phyloP scores from a whole-genome alignment of 345 rosid genomes.

The Eucalyptus globulus region DNA sequence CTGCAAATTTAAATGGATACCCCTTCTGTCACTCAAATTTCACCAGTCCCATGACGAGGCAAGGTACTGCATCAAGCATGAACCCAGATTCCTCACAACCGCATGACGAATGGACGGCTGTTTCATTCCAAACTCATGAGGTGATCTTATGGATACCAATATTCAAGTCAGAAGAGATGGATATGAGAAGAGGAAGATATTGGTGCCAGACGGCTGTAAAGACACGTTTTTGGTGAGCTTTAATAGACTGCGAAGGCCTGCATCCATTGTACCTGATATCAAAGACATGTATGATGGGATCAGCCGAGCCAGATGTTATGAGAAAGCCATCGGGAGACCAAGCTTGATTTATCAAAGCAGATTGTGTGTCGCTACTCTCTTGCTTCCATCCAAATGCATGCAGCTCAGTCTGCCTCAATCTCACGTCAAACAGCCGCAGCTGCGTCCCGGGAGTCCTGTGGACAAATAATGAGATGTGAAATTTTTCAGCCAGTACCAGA shows the following conservation, averaged over 20 bases:
- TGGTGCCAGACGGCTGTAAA: conserved; percentile 82
- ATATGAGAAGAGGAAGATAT: conserved; percentile 62
- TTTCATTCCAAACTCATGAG: background rate
- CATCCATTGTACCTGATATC: conserved; percentile 46
- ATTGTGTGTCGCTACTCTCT: conserved; percentile 88
- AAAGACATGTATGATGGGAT: conserved; percentile 78
- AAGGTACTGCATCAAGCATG: background rate
- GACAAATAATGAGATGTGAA: background rate
- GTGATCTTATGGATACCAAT: conserved; percentile 66
- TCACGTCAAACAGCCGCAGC: conserved; percentile 68
- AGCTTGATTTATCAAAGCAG: conserved; percentile 82
- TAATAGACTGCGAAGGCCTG: conserved; percentile 73
- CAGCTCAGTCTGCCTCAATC: conserved; percentile 68
- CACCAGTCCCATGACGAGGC: background rate
- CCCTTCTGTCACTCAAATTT: background rate
- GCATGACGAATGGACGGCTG: background rate
- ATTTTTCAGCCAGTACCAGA: background rate
- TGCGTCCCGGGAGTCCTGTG: conserved; percentile 70
- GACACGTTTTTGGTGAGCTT: conserved; percentile 84
- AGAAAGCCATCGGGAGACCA: conserved; percentile 93
- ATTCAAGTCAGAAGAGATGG: conserved; percentile 81
- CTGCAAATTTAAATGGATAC: background rate
- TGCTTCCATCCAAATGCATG: conserved; percentile 94
- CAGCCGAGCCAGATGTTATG: conserved; percentile 85
- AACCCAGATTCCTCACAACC: background rate